phyloP scores from a whole-genome alignment of 2,329 filamentous ascomycete species.

The Epichloe sibirici region DNA sequence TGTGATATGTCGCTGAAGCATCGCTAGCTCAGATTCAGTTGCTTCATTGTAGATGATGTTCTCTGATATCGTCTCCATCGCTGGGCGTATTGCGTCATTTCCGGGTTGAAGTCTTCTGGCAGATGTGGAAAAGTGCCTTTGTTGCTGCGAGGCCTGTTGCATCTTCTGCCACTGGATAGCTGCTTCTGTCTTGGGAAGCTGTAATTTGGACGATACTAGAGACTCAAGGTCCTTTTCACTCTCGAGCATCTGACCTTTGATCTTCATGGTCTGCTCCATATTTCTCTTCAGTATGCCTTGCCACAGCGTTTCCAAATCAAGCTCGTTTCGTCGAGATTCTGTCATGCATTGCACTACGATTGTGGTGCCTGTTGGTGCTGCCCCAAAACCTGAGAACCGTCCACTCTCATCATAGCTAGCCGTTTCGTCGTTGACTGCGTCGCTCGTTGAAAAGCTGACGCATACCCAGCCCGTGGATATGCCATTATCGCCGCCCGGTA shows the following conservation, averaged over 20 bases:
- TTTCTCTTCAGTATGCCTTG: constrained; percentile 25
- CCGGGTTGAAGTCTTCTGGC: constrained; percentile 13
- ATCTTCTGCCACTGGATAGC: constrained; percentile 24
- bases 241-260: constrained; percentile 15
- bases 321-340: constrained; percentile 36
- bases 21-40: constrained; percentile 8
- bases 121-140: constrained; percentile 22
- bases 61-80: background rate
- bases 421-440: constrained; percentile 37
- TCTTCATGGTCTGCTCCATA: constrained; percentile 18
- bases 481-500: constrained; percentile 63
- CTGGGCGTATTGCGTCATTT: background rate
- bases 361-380: constrained; percentile 34
- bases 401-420: constrained; percentile 34
- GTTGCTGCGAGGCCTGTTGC: constrained; percentile 21
- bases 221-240: constrained; percentile 18
- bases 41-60: background rate
- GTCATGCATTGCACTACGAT: constrained; percentile 48
- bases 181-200: constrained; percentile 19
- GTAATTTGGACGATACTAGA: constrained; percentile 20
- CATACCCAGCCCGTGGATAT: constrained; percentile 94
- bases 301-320: constrained; percentile 44
- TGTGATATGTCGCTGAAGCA: constrained; percentile 18
- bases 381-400: constrained; percentile 67
- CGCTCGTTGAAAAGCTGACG: constrained; percentile 68